Conservation (phyloP, 1,139 yeast species). For the Blastobotrys aristatus region DNA sequence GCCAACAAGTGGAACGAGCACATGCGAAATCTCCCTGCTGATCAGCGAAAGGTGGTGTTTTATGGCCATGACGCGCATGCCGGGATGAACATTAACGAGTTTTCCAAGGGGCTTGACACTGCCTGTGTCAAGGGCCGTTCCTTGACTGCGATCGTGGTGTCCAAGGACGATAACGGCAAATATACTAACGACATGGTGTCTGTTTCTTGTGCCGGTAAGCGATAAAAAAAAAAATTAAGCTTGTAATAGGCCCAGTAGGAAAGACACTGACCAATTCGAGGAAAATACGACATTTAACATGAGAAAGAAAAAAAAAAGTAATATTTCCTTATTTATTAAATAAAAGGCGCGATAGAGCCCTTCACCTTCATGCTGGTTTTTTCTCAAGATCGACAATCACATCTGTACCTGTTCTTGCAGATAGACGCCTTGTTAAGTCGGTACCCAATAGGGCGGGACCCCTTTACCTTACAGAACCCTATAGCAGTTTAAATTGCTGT, state of each 20-base stretch:
- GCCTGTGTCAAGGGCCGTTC: conserved; percentile 75
- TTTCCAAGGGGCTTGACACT: conserved; percentile 73
- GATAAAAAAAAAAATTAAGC: neutral
- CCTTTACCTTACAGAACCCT: too few species aligned
- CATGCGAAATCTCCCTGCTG: conserved; percentile 37
- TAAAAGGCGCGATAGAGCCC: too few species aligned
- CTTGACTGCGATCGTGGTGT: conserved; percentile 59
- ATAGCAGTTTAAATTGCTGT: too few species aligned
- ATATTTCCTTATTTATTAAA: conserved; percentile 6
- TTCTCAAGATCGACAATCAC: too few species aligned
- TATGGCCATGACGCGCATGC: conserved; percentile 88
- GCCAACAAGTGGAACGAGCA: conserved; percentile 55
- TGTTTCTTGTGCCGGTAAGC: too few species aligned
- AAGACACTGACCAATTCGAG: too few species aligned
- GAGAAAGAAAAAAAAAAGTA: neutral
- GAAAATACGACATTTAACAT: too few species aligned
- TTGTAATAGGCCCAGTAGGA: too few species aligned
- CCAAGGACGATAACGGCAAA: conserved; percentile 28
- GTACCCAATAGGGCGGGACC: too few species aligned
- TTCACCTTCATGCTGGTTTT: too few species aligned
- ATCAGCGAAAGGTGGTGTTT: conserved; percentile 51
- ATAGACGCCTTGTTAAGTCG: too few species aligned
- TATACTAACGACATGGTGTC: conserved; percentile 30
- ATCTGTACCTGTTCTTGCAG: too few species aligned
- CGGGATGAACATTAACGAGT: conserved; percentile 63